phyloP scores from a whole-genome alignment of 768 basidiomycete genomes.

The Baorangia bicolor region DNA sequence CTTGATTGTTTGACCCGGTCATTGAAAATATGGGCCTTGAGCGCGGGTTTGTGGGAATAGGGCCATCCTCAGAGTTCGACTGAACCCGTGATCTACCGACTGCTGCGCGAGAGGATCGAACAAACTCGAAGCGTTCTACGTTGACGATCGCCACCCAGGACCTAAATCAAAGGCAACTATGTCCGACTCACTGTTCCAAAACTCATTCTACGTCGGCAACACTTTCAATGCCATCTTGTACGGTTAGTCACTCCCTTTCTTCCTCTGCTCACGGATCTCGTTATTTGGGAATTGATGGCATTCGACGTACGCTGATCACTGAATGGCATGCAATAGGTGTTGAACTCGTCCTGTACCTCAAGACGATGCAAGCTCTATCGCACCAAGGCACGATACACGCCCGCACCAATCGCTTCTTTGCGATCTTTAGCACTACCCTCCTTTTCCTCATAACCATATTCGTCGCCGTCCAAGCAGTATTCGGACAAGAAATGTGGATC shows the following conservation, averaged over 20 bases:
- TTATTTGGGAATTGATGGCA: neutral
- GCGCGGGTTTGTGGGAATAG: neutral
- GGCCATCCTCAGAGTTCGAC: neutral
- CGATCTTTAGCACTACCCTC: conserved; percentile 9
- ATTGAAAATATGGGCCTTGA: neutral
- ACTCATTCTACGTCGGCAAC: conserved; percentile 14
- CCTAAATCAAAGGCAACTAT: neutral
- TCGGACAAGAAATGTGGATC: conserved; percentile 34
- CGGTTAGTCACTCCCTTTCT: neutral
- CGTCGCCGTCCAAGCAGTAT: conserved; percentile 14
- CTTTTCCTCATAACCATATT: conserved; percentile 30
- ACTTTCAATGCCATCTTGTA: conserved; percentile 11
- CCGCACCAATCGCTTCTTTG: neutral
- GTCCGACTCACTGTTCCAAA: conserved; percentile 5
- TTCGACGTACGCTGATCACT: neutral
- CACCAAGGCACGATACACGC: neutral
- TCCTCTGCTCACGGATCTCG: neutral
- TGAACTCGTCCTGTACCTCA: conserved; percentile 5
- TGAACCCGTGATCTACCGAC: neutral
- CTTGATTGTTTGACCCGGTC: neutral
- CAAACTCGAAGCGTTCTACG: neutral
- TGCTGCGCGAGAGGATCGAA: neutral
- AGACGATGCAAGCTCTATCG: neutral
- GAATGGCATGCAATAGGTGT: neutral
- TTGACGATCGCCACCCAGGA: neutral